Evolutionary conservation across 345 rosid species (phyloP).

Genomic region (Eucalyptus brandiana): DNA sequence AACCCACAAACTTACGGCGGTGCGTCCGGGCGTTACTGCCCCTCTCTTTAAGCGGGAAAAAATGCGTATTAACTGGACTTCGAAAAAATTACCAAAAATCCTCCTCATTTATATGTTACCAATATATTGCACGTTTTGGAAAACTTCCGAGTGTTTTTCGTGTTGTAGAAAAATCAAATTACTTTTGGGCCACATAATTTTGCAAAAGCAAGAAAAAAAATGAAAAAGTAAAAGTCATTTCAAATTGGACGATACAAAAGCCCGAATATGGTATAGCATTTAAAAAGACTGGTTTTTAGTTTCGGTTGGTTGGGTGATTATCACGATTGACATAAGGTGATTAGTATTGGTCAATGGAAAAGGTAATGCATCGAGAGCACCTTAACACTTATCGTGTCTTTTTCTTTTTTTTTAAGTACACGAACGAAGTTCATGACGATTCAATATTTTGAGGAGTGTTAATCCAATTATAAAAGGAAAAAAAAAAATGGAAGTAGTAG

Average conservation of each 20-base stretch:
- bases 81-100: not conserved
- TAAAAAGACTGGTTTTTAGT: not conserved
- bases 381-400: rapidly evolving
- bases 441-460: not conserved
- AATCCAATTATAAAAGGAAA: not conserved
- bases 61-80: not conserved
- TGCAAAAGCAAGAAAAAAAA: not conserved
- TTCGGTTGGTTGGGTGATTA: not conserved
- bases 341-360: not conserved
- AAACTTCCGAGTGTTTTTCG: not conserved
- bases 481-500: not conserved
- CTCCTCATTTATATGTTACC: not conserved
- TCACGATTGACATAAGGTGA: not conserved
- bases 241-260: not conserved
- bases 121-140: not conserved
- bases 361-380: not conserved
- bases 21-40: too few species aligned
- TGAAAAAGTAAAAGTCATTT: not conserved
- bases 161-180: not conserved
- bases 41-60: not conserved
- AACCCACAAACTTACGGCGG: not conserved
- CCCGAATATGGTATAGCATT: rapidly evolving
- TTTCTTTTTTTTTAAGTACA: not conserved
- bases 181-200: not conserved
- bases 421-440: not conserved